A percentile compares a stretch with the other conserved stretches of the same genome.
Conservation (phyloP, 495 filamentous ascomycete species). For the Penicillium waksmanii region DNA sequence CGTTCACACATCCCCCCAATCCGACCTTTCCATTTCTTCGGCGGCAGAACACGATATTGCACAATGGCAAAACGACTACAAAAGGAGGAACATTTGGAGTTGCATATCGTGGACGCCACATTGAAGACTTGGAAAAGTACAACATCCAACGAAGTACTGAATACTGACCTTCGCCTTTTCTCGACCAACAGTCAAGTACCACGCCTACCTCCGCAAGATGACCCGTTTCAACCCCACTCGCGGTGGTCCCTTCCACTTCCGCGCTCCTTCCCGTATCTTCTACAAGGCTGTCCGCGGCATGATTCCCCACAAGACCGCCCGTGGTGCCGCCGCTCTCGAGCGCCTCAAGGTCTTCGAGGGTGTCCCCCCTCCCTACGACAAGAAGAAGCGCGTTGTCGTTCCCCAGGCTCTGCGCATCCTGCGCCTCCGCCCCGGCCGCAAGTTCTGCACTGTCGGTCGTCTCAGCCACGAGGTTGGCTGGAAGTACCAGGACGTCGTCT, state of each 20-base stretch:
- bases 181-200: slow-evolving; percentile 89
- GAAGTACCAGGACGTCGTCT: slow-evolving; percentile 99
- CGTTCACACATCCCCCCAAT: slow-evolving; percentile 49
- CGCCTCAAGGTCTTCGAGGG: slow-evolving; percentile 99
- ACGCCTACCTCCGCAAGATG: slow-evolving; percentile 98
- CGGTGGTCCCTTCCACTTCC: slow-evolving; percentile 99
- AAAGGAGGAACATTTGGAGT: slow-evolving; percentile 15
- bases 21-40: slow-evolving; percentile 1
- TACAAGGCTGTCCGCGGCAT: slow-evolving; percentile 99
- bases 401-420: slow-evolving; percentile 95
- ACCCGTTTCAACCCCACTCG: slow-evolving; percentile 99
- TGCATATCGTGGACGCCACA: background rate
- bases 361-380: slow-evolving; percentile 97
- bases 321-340: slow-evolving; percentile 93
- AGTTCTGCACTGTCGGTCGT: slow-evolving; percentile 98
- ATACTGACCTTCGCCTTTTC: slow-evolving; percentile 38
- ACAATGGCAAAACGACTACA: background rate
- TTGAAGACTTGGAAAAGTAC: slow-evolving; percentile 1
- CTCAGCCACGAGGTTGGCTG: slow-evolving; percentile 98
- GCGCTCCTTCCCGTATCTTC: slow-evolving; percentile 97
- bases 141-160: slow-evolving; percentile 10
- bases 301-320: slow-evolving; percentile 99
- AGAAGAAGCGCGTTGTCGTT: slow-evolving; percentile 99
- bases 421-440: slow-evolving; percentile 94
- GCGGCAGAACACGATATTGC: background rate